phyloP scores from a whole-genome alignment of 2,329 filamentous ascomycete species.

The Penicillium sp. region DNA sequence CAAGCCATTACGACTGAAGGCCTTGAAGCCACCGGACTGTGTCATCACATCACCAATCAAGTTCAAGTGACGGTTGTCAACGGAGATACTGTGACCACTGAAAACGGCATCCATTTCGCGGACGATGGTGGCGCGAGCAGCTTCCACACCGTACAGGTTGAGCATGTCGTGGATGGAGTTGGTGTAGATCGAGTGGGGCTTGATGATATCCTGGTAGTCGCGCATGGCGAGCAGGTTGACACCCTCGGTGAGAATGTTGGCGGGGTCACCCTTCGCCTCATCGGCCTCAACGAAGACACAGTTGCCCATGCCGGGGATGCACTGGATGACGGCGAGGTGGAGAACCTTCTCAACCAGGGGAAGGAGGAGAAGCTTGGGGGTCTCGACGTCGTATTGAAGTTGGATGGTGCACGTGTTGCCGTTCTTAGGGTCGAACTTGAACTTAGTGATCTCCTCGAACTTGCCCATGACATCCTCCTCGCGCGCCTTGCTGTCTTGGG shows the following conservation, averaged over 20 bases:
- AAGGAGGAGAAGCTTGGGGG: slow-evolving; percentile 90
- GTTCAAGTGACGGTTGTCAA: slow-evolving; percentile 89
- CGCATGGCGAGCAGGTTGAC: slow-evolving; percentile 91
- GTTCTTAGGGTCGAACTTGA: slow-evolving; percentile 73
- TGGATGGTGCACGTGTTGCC: slow-evolving; percentile 78
- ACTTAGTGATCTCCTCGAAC: slow-evolving; percentile 68
- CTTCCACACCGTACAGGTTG: slow-evolving; percentile 86
- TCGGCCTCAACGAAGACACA: slow-evolving; percentile 68
- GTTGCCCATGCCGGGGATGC: slow-evolving; percentile 72
- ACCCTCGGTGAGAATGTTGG: slow-evolving; percentile 71
- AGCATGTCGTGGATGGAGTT: slow-evolving; percentile 91
- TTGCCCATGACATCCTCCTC: slow-evolving; percentile 64
- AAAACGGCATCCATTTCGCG: slow-evolving; percentile 84
- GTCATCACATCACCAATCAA: slow-evolving; percentile 98
- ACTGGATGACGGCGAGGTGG: slow-evolving; percentile 78
- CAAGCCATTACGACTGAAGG: slow-evolving; percentile 90
- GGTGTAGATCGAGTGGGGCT: slow-evolving; percentile 81
- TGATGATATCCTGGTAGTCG: slow-evolving; percentile 78
- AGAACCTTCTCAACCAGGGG: slow-evolving; percentile 82
- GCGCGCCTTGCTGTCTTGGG: slow-evolving; percentile 51
- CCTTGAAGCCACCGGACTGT: slow-evolving; percentile 80
- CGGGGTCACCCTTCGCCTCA: slow-evolving; percentile 50
- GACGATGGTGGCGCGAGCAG: slow-evolving; percentile 82
- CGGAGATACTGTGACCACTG: slow-evolving; percentile 82
- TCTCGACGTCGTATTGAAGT: slow-evolving; percentile 74